These are phyloP conservation scores for Colletotrichum phormii DNA, from an alignment of 2,329 filamentous ascomycete species.

Conservation along the genomic window DNA sequence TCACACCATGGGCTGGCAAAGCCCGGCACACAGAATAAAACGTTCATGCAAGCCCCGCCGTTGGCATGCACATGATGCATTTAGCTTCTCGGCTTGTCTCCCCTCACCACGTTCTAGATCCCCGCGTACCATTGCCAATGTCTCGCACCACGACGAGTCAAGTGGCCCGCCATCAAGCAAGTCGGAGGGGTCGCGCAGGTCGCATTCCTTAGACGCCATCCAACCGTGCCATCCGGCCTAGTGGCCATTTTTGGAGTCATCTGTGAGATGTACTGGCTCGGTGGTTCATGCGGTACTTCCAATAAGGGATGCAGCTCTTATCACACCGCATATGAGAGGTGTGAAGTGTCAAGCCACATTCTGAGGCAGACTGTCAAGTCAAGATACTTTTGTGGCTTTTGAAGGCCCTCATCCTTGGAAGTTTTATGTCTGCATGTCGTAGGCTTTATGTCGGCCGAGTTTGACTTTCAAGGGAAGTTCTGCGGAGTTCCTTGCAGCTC, in stretches of 20 bases:
- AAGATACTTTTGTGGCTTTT: conserved; percentile 10
- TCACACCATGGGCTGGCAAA: conserved; percentile 19
- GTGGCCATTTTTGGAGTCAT: conserved; percentile 14
- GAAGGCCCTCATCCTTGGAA: not conserved
- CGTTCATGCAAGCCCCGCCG: conserved; percentile 34
- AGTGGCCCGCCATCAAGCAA: conserved; percentile 29
- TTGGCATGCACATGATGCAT: conserved; percentile 32
- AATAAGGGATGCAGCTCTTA: conserved; percentile 20
- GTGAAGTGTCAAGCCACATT: conserved; percentile 5
- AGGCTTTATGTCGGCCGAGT: not conserved
- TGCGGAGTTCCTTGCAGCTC: not conserved
- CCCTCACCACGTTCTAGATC: conserved; percentile 24
- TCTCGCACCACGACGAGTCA: conserved; percentile 29
- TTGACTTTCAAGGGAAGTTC: not conserved
- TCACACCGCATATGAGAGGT: not conserved
- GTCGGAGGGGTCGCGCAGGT: conserved; percentile 13
- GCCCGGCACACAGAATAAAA: conserved; percentile 18
- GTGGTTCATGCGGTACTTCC: conserved; percentile 3
- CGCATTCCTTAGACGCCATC: not conserved
- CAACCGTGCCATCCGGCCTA: conserved; percentile 15
- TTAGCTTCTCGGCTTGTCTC: conserved; percentile 13
- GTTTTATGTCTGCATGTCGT: not conserved
- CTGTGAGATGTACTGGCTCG: conserved; percentile 1
- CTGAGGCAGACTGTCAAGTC: not conserved
- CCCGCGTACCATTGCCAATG: conserved; percentile 13